Evolutionary conservation across 306 rosid genomes (phyloP).

Genomic region (Datisca glomerata): DNA sequence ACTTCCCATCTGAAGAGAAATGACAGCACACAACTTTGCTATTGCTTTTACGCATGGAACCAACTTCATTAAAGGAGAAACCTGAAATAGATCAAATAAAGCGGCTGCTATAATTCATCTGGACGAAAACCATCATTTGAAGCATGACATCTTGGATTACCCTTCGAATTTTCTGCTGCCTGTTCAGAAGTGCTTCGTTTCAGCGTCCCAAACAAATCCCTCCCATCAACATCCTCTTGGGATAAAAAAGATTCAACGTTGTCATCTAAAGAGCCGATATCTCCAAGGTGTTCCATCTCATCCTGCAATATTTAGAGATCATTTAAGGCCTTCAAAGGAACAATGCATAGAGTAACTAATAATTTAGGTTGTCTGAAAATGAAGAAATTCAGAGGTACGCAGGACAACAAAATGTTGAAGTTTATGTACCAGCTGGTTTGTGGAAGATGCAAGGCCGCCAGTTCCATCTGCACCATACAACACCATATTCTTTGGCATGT

Average conservation of each 20-base stretch:
- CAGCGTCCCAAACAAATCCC: conserved; percentile 75
- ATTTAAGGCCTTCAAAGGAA: conserved; percentile 5
- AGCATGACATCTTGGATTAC: conserved; percentile 31
- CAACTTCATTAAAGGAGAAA: conserved; percentile 65
- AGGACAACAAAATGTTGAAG: conserved; percentile 5
- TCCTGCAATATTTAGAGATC: too few relatives aligned
- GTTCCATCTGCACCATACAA: conserved; percentile 67
- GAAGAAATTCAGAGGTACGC: too few relatives aligned
- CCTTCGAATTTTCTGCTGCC: conserved; percentile 69
- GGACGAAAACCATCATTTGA: conserved; percentile 15
- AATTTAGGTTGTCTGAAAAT: not conserved
- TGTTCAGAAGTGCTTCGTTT: conserved; percentile 69
- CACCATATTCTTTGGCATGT: conserved; percentile 51
- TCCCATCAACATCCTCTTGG: conserved; percentile 82
- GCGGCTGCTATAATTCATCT: conserved; percentile 13
- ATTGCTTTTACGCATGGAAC: conserved; percentile 71
- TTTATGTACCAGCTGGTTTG: conserved; percentile 75
- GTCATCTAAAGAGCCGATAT: conserved; percentile 85
- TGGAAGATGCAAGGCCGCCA: conserved; percentile 81
- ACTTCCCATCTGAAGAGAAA: conserved; percentile 93
- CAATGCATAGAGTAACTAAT: not conserved
- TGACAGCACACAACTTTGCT: conserved; percentile 87
- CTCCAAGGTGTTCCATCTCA: conserved; percentile 83
- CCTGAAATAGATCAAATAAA: conserved; percentile 33
- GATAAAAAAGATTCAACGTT: conserved; percentile 90